phyloP scores from a whole-genome alignment of 805 yeast species.

The Yarrowia sp. region DNA sequence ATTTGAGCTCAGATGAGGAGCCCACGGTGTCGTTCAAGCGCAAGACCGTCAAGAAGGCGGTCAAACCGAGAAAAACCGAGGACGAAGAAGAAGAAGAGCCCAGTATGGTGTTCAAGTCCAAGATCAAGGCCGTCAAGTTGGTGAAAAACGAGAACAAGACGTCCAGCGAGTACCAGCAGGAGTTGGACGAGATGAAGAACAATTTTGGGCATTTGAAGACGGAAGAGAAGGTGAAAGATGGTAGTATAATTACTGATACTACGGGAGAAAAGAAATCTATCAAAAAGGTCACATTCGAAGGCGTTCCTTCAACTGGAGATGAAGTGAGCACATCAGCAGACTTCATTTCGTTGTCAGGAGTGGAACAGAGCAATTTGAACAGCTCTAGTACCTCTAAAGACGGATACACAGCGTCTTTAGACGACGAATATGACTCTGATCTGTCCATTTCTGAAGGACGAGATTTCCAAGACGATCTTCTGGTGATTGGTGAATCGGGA shows the following conservation, averaged over 20 bases:
- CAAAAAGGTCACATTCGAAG: slow-evolving; percentile 19
- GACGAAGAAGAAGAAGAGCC: slow-evolving; percentile 18
- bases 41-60: not conserved
- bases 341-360: slow-evolving; percentile 10
- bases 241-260: no score
- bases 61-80: not conserved
- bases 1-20: slow-evolving; percentile 36
- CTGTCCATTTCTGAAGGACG: slow-evolving; percentile 21
- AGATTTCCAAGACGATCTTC: slow-evolving; percentile 21
- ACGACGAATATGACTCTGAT: slow-evolving; percentile 22
- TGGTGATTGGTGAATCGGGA: slow-evolving; percentile 18
- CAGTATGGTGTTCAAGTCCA: slow-evolving; percentile 13
- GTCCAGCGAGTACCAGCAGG: slow-evolving; percentile 27
- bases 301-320: not conserved
- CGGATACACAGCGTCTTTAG: slow-evolving; percentile 4
- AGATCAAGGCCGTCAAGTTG: slow-evolving; percentile 32
- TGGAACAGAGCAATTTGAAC: not conserved
- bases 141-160: not conserved
- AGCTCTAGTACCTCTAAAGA: not conserved
- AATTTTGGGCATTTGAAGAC: not conserved
- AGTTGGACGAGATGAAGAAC: slow-evolving; percentile 23
- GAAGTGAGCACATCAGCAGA: not conserved
- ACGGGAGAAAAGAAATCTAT: not conserved
- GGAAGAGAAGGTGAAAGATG: not conserved
- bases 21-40: slow-evolving; percentile 34